phyloP scores from a whole-genome alignment of 306 rosid genomes.

The Lagenaria siceraria region DNA sequence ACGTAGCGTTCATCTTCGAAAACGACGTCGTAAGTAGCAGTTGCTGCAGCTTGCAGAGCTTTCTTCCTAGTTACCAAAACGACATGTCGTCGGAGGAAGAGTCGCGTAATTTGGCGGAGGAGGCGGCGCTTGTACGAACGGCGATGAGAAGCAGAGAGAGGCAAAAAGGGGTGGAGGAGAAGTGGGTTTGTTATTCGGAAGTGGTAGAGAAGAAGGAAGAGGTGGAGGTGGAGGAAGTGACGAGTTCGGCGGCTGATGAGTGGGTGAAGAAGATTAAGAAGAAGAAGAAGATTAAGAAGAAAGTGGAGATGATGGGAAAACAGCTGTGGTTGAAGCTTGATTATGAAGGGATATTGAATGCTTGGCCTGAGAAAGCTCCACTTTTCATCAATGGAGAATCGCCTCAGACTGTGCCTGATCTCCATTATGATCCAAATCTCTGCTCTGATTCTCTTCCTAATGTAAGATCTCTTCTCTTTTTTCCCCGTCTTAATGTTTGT shows the following conservation, averaged over 20 bases:
- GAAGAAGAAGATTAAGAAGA: background rate
- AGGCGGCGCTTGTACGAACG: conserved; percentile 34
- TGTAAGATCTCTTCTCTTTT: conserved; percentile 23
- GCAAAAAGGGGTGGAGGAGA: conserved; percentile 37
- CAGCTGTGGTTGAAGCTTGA: conserved; percentile 65
- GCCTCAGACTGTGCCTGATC: conserved; percentile 60
- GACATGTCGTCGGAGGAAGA: conserved; percentile 28
- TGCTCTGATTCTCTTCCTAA: conserved; percentile 9
- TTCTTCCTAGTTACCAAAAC: conserved; percentile 11
- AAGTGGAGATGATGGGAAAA: background rate
- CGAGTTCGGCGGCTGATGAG: conserved; percentile 5
- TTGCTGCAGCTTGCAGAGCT: conserved; percentile 34
- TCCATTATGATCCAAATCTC: conserved; percentile 10
- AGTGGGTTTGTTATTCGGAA: conserved; percentile 87
- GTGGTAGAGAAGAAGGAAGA: conserved; percentile 44
- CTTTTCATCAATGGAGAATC: conserved; percentile 40
- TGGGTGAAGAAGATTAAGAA: background rate
- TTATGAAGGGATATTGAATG: conserved; percentile 64
- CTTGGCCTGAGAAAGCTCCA: conserved; percentile 84
- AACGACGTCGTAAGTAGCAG: conserved; percentile 34
- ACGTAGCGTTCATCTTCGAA: conserved; percentile 54
- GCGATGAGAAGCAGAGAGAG: conserved; percentile 63
- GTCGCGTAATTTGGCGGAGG: conserved; percentile 14
- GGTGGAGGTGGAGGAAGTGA: conserved; percentile 27
- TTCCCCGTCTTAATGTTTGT: background rate